Evolutionary conservation across 768 basidiomycete species (phyloP).

Genomic region (Tylopilus rubrobrunneus): DNA sequence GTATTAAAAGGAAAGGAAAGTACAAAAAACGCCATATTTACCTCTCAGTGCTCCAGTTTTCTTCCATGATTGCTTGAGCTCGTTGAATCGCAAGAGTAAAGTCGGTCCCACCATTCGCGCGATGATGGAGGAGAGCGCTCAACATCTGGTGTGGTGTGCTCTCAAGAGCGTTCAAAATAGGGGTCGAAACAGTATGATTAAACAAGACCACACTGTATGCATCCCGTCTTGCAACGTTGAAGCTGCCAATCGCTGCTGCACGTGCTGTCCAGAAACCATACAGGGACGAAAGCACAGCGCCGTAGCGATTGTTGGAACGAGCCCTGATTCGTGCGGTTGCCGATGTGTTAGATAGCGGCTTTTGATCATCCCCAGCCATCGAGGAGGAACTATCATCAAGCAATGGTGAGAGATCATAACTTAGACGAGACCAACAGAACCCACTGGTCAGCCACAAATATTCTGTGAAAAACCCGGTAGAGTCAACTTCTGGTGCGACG

Average conservation of each 20-base stretch:
- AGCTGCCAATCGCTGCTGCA: constrained; percentile 31
- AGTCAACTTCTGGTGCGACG: background rate
- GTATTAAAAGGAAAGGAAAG: background rate
- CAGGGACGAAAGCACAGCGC: constrained; percentile 55
- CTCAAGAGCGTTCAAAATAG: constrained; percentile 43
- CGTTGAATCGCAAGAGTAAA: constrained; percentile 38
- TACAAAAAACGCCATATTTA: background rate
- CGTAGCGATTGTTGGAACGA: constrained; percentile 45
- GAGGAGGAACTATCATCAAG: constrained; percentile 43
- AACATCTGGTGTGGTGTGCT: constrained; percentile 45
- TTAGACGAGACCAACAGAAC: background rate
- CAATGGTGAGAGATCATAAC: background rate
- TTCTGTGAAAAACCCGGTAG: constrained; percentile 26
- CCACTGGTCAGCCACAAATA: constrained; percentile 54
- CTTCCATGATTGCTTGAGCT: constrained; percentile 38
- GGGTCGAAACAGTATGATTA: constrained; percentile 17
- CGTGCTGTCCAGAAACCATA: constrained; percentile 56
- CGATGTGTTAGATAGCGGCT: constrained; percentile 44
- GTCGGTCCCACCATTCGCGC: constrained; percentile 38
- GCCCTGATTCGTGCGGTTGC: constrained; percentile 34
- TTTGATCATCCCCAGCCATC: constrained; percentile 40
- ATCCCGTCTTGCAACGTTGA: constrained; percentile 39
- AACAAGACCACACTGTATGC: constrained; percentile 56
- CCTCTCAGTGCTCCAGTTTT: constrained; percentile 42
- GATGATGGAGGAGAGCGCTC: constrained; percentile 31